These are phyloP conservation scores for Vitis hybrid DNA, from an alignment of 177 flowering plant species.

Conservation along the genomic window DNA sequence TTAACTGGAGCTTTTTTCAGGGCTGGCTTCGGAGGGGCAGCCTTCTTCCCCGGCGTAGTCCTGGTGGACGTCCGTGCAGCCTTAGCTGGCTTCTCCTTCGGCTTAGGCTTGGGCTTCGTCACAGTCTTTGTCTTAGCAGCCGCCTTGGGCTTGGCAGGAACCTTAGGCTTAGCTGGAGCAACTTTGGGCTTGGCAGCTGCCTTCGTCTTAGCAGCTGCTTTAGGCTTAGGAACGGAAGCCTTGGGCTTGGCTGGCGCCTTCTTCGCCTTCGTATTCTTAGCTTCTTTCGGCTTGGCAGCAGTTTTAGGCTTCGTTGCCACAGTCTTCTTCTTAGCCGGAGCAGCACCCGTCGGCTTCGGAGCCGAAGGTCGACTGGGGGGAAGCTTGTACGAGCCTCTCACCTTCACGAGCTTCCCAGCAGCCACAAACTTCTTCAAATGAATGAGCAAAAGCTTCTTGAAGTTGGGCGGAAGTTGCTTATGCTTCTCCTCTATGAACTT, in stretches of 20 bases:
- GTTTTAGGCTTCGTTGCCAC: background rate
- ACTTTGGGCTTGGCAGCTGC: conserved; percentile 36
- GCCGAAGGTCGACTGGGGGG: conserved; percentile 24
- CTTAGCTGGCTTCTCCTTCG: conserved; percentile 26
- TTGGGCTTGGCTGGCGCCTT: conserved; percentile 15
- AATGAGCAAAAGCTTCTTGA: conserved; percentile 46
- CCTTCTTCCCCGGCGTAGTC: conserved; percentile 1
- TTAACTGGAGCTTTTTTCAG: conserved; percentile 33
- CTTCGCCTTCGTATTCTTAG: conserved; percentile 19
- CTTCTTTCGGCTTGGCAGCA: conserved; percentile 5
- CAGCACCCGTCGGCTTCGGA: conserved; percentile 12
- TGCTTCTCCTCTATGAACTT: conserved; percentile 55
- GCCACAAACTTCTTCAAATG: conserved; percentile 51
- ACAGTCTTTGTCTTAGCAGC: conserved; percentile 5
- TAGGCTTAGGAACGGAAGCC: conserved; percentile 2
- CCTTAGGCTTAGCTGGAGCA: conserved; percentile 26
- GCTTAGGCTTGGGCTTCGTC: too few relatives aligned
- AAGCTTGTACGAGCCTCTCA: conserved; percentile 49
- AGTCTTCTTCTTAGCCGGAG: conserved; percentile 31
- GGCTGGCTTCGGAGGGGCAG: conserved; percentile 15
- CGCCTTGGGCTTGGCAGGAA: conserved; percentile 20
- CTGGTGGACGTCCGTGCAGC: background rate
- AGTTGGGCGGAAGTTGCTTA: conserved; percentile 40
- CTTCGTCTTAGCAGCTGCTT: conserved; percentile 22
- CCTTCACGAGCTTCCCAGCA: conserved; percentile 41